Evolutionary conservation across 2,329 filamentous ascomycete species (phyloP).

Genomic region (Albophoma yamanashiensis): DNA sequence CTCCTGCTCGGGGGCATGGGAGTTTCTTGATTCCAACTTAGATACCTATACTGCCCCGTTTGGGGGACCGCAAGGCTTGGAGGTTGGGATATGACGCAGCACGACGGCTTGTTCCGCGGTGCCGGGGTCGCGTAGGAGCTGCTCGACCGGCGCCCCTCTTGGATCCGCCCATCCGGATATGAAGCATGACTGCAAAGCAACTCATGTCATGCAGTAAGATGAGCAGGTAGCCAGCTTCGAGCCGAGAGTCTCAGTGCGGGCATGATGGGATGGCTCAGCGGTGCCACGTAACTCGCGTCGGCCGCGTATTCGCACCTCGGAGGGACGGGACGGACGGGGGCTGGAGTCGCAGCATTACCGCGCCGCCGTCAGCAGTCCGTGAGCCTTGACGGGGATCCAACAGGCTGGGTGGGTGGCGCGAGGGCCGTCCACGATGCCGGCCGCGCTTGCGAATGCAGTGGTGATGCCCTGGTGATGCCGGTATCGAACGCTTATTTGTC

Average conservation of each 20-base stretch:
- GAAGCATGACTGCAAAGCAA: not conserved
- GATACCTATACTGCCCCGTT: too few species aligned
- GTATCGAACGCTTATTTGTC: too few species aligned
- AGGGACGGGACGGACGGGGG: not conserved
- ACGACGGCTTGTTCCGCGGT: not conserved
- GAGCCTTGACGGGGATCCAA: not conserved
- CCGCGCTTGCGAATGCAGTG: too few species aligned
- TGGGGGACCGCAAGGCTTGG: not conserved
- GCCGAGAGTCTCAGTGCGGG: too few species aligned
- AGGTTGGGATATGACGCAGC: too few species aligned
- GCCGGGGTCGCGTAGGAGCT: not conserved
- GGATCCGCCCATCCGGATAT: not conserved
- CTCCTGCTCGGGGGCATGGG: not conserved
- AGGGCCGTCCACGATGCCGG: not conserved
- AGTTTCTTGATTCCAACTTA: not conserved
- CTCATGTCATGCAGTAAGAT: not conserved
- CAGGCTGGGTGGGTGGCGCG: not conserved
- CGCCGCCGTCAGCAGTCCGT: not conserved
- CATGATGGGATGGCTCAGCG: not conserved
- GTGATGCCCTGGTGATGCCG: not conserved
- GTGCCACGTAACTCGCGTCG: not conserved
- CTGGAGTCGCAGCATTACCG: not conserved
- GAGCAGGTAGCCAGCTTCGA: too few species aligned
- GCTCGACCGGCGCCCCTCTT: not conserved
- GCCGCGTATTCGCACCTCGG: not conserved